Base-by-base conservation (phyloP, 202 grass and related monocot species). In the Alloteropsis angusta region DNA sequence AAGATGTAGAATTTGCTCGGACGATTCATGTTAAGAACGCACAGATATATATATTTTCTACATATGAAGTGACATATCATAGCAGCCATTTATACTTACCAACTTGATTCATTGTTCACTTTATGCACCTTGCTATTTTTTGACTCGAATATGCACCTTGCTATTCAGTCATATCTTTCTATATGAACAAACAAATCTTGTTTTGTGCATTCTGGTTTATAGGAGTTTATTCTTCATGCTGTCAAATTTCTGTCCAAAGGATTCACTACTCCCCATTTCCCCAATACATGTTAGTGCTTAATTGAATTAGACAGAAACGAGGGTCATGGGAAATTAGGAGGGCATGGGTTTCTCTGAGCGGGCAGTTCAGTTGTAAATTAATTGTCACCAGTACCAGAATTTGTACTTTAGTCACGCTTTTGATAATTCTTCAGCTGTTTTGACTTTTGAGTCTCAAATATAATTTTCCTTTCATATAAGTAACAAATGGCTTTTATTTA, bases 261-360 rank as follows among this genome's bases (percentile, higher is more conserved):
- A 49, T n/a, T 83, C 50, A 22, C 37, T 66, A 69, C 12, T 59
- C 14, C 36, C 34, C 21, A 28, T 17, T 53, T 68, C 57, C 30
- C 1, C 36, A 14, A 79, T 72, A 74, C 25, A 64, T 85, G 10
- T 76, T 71, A 63, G 58, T 72, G 21, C 65, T 77, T 77, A 77
- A 6, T 71, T 12, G 48, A 68, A 82, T 55, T 28, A 9, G 11
- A 1, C 37, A 38, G 43, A 23, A 52, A 68, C 12, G 17, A 52
- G 11, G 52, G 47, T 7, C 44, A 60, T 43, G 26, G 16, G 71
- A 67, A 19, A 13, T 49, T 25, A 53, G 14, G 44, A 54, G 62
- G 9, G 37, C 23, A 36, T 56, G 63, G 22, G 10, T 85, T 80
- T 65, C 64, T 35, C 26, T 75, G 45, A 52, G 6, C 1, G 10